Evolutionary conservation across 257 asterid genomes (phyloP).

Genomic region (Mitragyna speciosa): DNA sequence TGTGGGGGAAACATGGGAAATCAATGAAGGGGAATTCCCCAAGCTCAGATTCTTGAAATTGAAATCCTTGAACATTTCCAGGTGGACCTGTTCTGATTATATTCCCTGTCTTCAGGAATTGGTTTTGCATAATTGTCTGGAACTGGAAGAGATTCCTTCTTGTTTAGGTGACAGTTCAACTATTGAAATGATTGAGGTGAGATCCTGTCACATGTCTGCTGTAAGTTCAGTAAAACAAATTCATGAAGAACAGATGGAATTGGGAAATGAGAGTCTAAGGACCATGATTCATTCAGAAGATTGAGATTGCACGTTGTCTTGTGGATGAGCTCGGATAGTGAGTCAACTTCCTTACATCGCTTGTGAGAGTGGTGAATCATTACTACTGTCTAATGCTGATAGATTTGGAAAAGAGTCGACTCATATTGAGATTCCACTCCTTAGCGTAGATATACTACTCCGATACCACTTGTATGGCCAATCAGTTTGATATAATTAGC

Average conservation of each 20-base stretch:
- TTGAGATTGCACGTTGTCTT: neutral
- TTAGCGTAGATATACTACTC: no score
- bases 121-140: neutral
- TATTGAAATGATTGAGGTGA: constrained; percentile 3
- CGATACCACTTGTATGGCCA: no score
- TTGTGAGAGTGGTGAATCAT: no score
- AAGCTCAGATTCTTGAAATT: constrained; percentile 5
- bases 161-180: neutral
- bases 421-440: no score
- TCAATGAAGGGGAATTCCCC: constrained; percentile 2
- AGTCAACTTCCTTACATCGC: neutral
- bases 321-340: neutral
- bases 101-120: constrained; percentile 8
- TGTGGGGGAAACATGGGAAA: neutral
- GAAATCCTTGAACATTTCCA: neutral
- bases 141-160: constrained; percentile 9
- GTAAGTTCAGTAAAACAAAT: neutral
- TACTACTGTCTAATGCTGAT: no score
- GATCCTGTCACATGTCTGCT: neutral
- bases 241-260: neutral
- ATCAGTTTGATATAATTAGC: no score
- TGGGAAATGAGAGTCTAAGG: neutral
- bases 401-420: no score
- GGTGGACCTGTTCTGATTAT: neutral
- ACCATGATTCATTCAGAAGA: neutral